phyloP scores from a whole-genome alignment of 1,139 yeast genomes.

The Hyphopichia fennica region DNA sequence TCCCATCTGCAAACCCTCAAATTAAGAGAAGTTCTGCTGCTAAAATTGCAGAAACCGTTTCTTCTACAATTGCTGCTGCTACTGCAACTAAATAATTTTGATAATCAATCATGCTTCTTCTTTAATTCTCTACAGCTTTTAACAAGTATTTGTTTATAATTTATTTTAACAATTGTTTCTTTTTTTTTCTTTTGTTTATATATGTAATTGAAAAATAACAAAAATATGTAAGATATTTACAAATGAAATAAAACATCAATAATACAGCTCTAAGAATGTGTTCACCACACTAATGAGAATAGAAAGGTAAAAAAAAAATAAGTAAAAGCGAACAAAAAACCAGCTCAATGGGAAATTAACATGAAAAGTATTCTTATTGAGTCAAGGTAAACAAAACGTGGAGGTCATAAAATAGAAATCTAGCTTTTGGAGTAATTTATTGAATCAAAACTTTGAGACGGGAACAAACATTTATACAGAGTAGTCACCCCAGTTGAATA shows the following conservation, averaged over 20 bases:
- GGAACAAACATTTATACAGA: neutral
- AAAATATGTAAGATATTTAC: neutral
- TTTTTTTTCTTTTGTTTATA: neutral
- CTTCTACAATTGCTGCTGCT: slow-evolving; percentile 16
- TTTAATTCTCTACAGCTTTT: neutral
- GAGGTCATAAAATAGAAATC: neutral
- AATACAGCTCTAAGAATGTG: slow-evolving; percentile 1
- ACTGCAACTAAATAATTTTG: neutral
- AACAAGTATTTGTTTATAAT: too few species aligned
- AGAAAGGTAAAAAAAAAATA: neutral
- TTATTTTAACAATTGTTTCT: too few species aligned
- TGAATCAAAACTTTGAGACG: neutral
- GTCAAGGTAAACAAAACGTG: neutral
- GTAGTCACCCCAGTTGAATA: slow-evolving; percentile 19
- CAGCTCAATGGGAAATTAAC: neutral
- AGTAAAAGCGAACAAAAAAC: neutral
- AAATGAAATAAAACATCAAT: neutral
- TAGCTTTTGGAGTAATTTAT: neutral
- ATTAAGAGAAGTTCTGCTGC: slow-evolving; percentile 23
- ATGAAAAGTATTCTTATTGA: too few species aligned
- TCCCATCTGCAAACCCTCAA: slow-evolving; percentile 37
- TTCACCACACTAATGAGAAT: neutral
- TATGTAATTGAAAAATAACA: slow-evolving; percentile 1
- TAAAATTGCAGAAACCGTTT: slow-evolving; percentile 13
- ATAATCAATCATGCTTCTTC: neutral